Base-by-base conservation (phyloP, 2,329 filamentous ascomycete species). In the Pseudogymnoascus pannorum region DNA sequence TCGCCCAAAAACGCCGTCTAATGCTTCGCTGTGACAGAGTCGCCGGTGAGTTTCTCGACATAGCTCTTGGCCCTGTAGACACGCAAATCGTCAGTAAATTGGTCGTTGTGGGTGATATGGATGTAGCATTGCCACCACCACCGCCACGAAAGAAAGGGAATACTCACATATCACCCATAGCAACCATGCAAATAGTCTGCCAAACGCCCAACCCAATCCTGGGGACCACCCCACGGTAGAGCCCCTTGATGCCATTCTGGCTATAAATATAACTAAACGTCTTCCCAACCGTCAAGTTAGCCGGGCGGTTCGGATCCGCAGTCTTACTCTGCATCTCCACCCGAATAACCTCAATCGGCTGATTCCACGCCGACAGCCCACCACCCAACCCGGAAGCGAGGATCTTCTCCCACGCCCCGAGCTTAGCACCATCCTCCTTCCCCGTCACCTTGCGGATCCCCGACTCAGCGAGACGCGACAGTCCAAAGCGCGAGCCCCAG, bases 281-380 rank as follows among this genome's bases (percentile, higher is more conserved):
- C 77, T 92, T 96, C 69, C 87, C 90, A 65, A 99, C 94, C 58
- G 92, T 97, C 89, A 99, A 88, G 81, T 99, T 99, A 87, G 96
- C 96, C 70, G 94, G 94, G 59, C 94, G 89, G 82, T 97, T 97
- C 64, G 94, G 92, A 75, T 99, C 94, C 70, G 89, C 91, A 71
- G 88, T 97, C 87, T 97, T 97, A 81, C 91, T 96, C 86, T 99
- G 94, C 91, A 99, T 97, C 85, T 99, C 94, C 65, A 99, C 93
- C 67, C 94, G 91, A 75, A 99, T 97, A 74, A 99, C 94, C 85
- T 99, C 94, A 75, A 99, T 99, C 65, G 94, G 94, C 83, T 99
- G 94, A 79, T 99, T 99, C 94, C 94, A 99, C 67, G 94, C 94
- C 65, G 87, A 92, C 71, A 99, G 82, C 74, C 94, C 94, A 84